Base-by-base conservation (phyloP, 805 yeast species). In the Pichia ethanolica region DNA sequence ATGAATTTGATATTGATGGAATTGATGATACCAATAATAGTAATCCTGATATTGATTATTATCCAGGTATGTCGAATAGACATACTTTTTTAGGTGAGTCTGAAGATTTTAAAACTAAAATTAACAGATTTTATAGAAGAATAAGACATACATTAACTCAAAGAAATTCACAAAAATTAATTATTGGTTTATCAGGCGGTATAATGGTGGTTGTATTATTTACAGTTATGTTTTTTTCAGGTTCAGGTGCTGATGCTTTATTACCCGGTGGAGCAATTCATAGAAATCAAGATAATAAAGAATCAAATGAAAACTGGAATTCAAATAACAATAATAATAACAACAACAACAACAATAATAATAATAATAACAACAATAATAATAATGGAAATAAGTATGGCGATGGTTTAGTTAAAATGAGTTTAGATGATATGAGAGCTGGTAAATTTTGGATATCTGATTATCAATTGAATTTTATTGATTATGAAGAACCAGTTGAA, bases 361-460 rank as follows among this genome's bases (percentile, higher is more conserved):
- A 27, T 30, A 14, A 27, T n/a, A 28, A 39, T 35, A 42, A 42
- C 27, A 35, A 35, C 32, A 26, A 33, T 28, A 26, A 20, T 33
- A 25, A 13, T 7, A 34, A 38, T 33, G 43, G 35, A 27, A 7
- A 12, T 11, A n/a, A 10, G 1, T 11, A 33, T 7, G 11, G 25
- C 10, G 45, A 5, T 6, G 26, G 41, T 11, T 36, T 47, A 4
- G 53, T 53, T 38, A 53, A 53, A 43, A 53, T 68, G 56, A 53
- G 60, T 11, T 43, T 69, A 25, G 49, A 54, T 5, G 69, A 61
- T 28, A 56, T 56, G 49, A 54, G 70, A 43, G 46, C 46, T 50
- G 73, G 71, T 0, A 30, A 47, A 7, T 68, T 58, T 44, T 61
- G 60, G 48, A 63, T 60, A 3, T 62, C 57, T 50, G 56, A 57